phyloP scores from a whole-genome alignment of 1,284 basidiomycete species.

The Rhodotorula sp. region DNA sequence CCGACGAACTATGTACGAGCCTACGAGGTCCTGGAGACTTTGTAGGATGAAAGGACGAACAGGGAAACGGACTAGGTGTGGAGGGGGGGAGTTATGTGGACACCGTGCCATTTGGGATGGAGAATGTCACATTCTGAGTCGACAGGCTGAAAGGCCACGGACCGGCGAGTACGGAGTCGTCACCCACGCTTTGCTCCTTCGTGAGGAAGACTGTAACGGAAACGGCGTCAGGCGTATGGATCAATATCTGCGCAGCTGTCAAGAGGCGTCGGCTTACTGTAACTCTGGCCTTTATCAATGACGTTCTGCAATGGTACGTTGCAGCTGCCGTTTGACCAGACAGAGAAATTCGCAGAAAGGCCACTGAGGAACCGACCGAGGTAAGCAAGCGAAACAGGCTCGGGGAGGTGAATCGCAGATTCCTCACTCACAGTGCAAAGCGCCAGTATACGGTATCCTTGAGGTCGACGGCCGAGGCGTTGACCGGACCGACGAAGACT shows the following conservation, averaged over 20 bases:
- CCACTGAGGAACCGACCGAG: constrained; percentile 47
- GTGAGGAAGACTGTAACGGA: constrained; percentile 33
- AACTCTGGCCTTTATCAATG: constrained; percentile 19
- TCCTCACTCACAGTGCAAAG: constrained; percentile 25
- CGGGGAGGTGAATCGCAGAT: constrained; percentile 42
- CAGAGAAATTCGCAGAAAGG: constrained; percentile 54
- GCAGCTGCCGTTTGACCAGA: constrained; percentile 24
- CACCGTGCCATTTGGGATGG: background rate
- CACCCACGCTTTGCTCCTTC: constrained; percentile 47
- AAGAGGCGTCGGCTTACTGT: background rate
- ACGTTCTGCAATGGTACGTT: constrained; percentile 25
- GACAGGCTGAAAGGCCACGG: constrained; percentile 50
- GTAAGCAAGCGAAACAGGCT: too few relatives aligned
- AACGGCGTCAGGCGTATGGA: background rate
- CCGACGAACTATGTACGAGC: too few relatives aligned
- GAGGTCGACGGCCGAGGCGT: constrained; percentile 50
- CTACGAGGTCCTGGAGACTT: too few relatives aligned
- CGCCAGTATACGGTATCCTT: constrained; percentile 48
- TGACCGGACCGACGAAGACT: constrained; percentile 51
- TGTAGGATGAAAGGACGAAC: background rate
- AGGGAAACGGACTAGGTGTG: constrained; percentile 46
- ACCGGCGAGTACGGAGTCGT: constrained; percentile 55
- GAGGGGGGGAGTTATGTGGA: background rate
- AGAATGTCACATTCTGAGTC: constrained; percentile 17
- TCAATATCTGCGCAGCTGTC: background rate